Percentiles rank a stretch among this genome's conserved stretches.
Evolutionary conservation across 2,329 filamentous ascomycete species (phyloP).

Genomic region (Colletotrichum tabaci): DNA sequence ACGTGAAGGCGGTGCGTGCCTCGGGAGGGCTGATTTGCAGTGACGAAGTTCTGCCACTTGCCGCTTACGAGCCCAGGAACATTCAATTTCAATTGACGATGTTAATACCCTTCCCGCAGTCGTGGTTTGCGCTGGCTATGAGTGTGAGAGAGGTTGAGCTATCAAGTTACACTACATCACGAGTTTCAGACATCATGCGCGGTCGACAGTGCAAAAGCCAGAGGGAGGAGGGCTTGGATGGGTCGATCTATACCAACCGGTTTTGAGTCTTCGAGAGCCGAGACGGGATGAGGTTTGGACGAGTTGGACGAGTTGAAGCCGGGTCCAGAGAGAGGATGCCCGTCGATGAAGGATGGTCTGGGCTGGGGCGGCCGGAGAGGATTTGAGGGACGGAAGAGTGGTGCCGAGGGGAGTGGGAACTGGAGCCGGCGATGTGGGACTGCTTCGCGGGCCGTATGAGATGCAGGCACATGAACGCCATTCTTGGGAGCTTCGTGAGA

Average conservation of each 20-base stretch:
- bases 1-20: not conserved
- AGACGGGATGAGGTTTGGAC: not conserved
- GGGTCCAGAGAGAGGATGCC: not conserved
- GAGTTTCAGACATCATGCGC: too few relatives aligned
- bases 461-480: too few relatives aligned
- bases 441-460: too few relatives aligned
- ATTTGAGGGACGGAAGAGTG: not conserved
- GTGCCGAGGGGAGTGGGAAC: not conserved
- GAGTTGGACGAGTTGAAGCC: not conserved
- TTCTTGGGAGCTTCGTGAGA: too few relatives aligned
- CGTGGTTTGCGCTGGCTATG: not conserved
- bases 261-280: not conserved
- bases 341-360: not conserved
- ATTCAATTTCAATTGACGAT: constrained; percentile 19
- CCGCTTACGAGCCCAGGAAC: constrained; percentile 24
- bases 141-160: not conserved
- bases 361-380: not conserved
- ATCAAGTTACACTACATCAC: too few relatives aligned
- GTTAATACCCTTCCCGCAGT: not conserved
- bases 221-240: too few relatives aligned
- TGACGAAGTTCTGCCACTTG: constrained; percentile 29
- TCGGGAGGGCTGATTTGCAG: not conserved
- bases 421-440: too few relatives aligned
- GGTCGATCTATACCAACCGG: not conserved
- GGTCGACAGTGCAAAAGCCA: too few relatives aligned